Evolutionary conservation across 345 rosid genomes (phyloP).

Genomic region (Eucalyptus guilfoylei): DNA sequence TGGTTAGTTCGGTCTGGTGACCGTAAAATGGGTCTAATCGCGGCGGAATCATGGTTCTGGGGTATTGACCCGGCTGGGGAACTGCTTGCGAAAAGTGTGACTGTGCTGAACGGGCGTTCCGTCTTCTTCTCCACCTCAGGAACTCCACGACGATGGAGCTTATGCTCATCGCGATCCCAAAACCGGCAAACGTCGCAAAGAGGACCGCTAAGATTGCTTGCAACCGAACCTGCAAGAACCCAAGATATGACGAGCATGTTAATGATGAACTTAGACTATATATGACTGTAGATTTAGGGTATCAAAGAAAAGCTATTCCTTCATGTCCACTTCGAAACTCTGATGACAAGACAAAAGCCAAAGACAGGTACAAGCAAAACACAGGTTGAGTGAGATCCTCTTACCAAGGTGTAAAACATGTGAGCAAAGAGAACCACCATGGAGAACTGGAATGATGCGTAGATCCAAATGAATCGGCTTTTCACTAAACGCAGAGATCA

Average conservation of each 20-base stretch:
- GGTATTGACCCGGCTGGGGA: conserved; percentile 15
- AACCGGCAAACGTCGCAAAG: conserved; percentile 76
- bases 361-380: background rate
- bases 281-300: background rate
- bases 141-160: conserved; percentile 78
- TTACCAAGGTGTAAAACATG: conserved; percentile 74
- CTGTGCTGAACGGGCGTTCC: conserved; percentile 15
- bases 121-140: conserved; percentile 58
- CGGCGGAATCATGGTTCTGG: conserved; percentile 4
- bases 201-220: conserved; percentile 70
- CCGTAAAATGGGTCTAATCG: background rate
- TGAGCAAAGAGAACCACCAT: conserved; percentile 80
- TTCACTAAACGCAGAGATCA: conserved; percentile 23
- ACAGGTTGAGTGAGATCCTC: background rate
- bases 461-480: conserved; percentile 84
- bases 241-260: background rate
- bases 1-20: background rate
- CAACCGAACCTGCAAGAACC: conserved; percentile 30
- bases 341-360: background rate
- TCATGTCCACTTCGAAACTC: background rate
- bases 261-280: background rate
- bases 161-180: conserved; percentile 74
- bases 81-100: background rate
- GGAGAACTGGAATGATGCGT: conserved; percentile 74
- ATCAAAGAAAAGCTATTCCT: background rate